Evolutionary conservation across 2,329 filamentous ascomycete species (phyloP).

Genomic region (Verticillium zaregamsianum): DNA sequence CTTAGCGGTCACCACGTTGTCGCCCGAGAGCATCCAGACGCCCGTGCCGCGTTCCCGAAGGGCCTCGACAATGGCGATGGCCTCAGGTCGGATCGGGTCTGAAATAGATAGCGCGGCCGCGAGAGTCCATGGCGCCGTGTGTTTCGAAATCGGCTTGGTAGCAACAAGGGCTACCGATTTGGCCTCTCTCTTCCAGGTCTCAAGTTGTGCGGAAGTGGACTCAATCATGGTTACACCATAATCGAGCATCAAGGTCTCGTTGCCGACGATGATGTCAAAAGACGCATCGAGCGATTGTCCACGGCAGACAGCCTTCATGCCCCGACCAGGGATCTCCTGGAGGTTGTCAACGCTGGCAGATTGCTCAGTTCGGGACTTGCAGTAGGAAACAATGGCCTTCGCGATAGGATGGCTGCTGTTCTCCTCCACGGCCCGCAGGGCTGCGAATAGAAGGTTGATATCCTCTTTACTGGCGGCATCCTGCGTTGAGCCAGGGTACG

Average conservation of each 20-base stretch:
- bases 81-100: constrained; percentile 75
- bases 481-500: constrained; percentile 30
- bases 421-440: constrained; percentile 60
- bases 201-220: constrained; percentile 30
- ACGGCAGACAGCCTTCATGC: constrained; percentile 56
- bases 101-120: constrained; percentile 70
- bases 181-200: constrained; percentile 57
- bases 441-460: constrained; percentile 37
- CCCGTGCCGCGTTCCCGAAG: constrained; percentile 63
- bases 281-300: constrained; percentile 19
- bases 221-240: constrained; percentile 35
- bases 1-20: constrained; percentile 79
- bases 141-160: constrained; percentile 22
- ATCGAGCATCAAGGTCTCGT: constrained; percentile 63
- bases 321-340: constrained; percentile 68
- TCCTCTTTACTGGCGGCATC: constrained; percentile 9
- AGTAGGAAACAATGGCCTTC: constrained; percentile 64
- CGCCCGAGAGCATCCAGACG: constrained; percentile 91
- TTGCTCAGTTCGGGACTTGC: constrained; percentile 31
- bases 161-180: constrained; percentile 62
- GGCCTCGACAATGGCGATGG: constrained; percentile 57
- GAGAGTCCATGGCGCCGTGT: constrained; percentile 40
- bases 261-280: constrained; percentile 62
- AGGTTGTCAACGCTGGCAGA: constrained; percentile 34
- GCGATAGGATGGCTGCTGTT: constrained; percentile 74